Percentiles rank a stretch among this genome's conserved stretches.
Conservation (phyloP, 2,329 filamentous ascomycete species). For the Colletotrichum ledebouriae region DNA sequence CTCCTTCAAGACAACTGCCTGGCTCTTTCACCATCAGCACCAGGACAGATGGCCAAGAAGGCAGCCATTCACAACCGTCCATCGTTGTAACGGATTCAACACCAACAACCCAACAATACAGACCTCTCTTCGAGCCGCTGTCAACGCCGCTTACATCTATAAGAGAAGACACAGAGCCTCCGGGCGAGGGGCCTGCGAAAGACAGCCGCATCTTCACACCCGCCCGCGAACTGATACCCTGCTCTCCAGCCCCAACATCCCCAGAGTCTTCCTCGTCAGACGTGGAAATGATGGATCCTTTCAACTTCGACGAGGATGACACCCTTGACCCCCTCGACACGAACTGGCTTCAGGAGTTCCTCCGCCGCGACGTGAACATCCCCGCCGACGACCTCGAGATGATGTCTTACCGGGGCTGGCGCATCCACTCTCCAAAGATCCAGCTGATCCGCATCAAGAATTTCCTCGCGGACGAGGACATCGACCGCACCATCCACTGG, state of each 20-base stretch:
- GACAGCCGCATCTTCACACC: constrained; percentile 23
- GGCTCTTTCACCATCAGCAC: not conserved
- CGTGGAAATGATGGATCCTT: constrained; percentile 26
- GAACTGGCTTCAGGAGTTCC: constrained; percentile 38
- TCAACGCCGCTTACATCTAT: not conserved
- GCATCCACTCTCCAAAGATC: constrained; percentile 51
- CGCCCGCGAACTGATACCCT: not conserved
- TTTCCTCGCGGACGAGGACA: constrained; percentile 65
- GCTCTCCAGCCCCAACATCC: not conserved
- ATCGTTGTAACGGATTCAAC: constrained; percentile 10
- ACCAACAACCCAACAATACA: not conserved
- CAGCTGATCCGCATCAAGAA: constrained; percentile 52
- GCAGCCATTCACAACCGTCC: not conserved
- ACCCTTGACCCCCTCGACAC: not conserved
- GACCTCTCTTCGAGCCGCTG: not conserved
- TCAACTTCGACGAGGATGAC: not conserved
- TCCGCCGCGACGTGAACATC: constrained; percentile 33
- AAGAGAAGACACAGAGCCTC: not conserved
- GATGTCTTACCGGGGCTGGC: constrained; percentile 52
- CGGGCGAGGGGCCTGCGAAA: not conserved
- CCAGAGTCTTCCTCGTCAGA: not conserved
- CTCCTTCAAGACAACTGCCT: not conserved
- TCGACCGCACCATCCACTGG: constrained; percentile 58
- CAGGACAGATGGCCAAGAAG: not conserved
- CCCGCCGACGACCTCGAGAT: constrained; percentile 34